Evolutionary conservation across 192 early-diverging fungal genomes (phyloP), one percentile per base, ranked within the genome.

Genomic region (Neocallimastix lanati): DNA sequence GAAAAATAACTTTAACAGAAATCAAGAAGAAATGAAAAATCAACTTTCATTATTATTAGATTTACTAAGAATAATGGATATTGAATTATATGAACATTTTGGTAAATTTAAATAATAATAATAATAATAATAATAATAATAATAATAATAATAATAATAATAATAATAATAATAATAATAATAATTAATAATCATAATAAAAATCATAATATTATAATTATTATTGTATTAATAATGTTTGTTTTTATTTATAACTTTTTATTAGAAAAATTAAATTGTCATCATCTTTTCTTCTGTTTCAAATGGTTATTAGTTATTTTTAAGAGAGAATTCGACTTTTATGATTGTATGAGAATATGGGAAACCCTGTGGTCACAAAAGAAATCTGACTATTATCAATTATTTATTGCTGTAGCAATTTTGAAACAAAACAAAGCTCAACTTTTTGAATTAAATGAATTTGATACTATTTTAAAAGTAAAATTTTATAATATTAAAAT

Each of bases 251-350:
- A n/a, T n/a, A n/a, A n/a, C n/a, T n/a, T 33, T 33, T 11, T 33
- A 33, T 6, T 76, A 88, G 91, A 94, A 77, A 84, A 83, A 36
- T 91, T 89, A 78, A 96, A 98, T 38, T 91, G 93, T 2, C 86
- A 90, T 78, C 97, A 99, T 84, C 87, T 99, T 80, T 99, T 99
- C 82, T 96, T 92, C 84, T 98, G 96, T 85, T 99, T 98, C 88
- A 93, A 97, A 36, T 99, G 97, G 97, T 86, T 99, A 27, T 82
- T 99, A 38, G 91, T 99, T 30, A 93, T 93, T 87, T 99, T 96
- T 84, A 99, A 99, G 84, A 91, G 98, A 76, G 98, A 99, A 85
- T 98, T 98, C 80, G 84, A 88, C 80, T 97, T 94, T 88, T 87
- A 91, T 7, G 93, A 98, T 40, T 87, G 93, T 27, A 83, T 94